A percentile compares a stretch with the other conserved stretches of the same genome.
Conservation (phyloP, 129 eudicot genomes). For the Chrysanthemum lavandulifolium region DNA sequence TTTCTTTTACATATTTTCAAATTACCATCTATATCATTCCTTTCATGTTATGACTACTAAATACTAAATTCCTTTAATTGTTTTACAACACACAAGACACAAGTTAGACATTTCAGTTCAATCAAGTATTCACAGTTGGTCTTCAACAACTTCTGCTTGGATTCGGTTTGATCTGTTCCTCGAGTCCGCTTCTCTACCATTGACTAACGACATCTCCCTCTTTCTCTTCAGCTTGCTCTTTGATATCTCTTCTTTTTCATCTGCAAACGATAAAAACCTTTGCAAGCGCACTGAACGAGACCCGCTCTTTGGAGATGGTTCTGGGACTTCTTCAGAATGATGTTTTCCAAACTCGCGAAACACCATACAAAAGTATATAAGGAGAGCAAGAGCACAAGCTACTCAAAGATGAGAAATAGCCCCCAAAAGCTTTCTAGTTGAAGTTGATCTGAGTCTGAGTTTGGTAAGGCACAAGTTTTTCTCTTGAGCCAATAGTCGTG, state of each 20-base stretch:
- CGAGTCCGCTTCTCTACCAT: constrained; percentile 31
- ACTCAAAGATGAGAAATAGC: constrained; percentile 62
- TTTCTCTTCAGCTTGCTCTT: constrained; percentile 56
- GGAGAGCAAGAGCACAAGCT: constrained; percentile 63
- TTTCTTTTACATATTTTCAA: not conserved
- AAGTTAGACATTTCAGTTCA: not conserved
- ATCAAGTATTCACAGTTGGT: constrained; percentile 19
- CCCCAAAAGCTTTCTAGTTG: constrained; percentile 68
- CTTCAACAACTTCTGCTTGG: constrained; percentile 35
- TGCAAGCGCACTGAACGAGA: constrained; percentile 42
- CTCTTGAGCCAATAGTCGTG: constrained; percentile 61
- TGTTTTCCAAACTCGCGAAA: constrained; percentile 43
- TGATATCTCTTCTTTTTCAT: constrained; percentile 59
- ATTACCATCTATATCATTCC: not conserved
- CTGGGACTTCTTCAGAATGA: constrained; percentile 21
- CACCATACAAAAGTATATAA: constrained; percentile 43
- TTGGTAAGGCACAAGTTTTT: constrained; percentile 30
- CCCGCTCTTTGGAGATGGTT: constrained; percentile 27
- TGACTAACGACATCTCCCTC: constrained; percentile 32
- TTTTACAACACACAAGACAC: constrained; percentile 3
- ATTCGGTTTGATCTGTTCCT: constrained; percentile 38
- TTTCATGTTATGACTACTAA: not conserved
- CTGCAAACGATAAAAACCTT: constrained; percentile 70
- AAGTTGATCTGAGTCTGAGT: constrained; percentile 55
- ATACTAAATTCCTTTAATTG: not conserved